Conservation (phyloP, 305 asterid species). For the Fraxinus sp. region DNA sequence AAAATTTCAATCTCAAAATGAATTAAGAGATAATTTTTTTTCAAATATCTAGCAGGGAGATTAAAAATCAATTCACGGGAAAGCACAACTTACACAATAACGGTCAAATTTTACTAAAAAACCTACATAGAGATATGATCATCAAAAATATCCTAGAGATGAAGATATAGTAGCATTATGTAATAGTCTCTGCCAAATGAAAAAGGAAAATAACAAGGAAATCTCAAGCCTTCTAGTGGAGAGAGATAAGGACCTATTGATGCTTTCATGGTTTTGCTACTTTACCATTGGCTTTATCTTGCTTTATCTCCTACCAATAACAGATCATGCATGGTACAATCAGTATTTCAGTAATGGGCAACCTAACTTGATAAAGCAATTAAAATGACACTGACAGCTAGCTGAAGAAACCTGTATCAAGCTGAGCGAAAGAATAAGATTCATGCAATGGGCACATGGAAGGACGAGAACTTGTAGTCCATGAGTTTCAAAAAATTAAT, state of each 20-base stretch:
- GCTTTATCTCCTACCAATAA: not conserved
- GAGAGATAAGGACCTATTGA: not conserved
- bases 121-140: not conserved
- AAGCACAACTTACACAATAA: not conserved
- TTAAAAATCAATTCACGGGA: not conserved
- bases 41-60: not conserved
- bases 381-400: not conserved
- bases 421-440: not conserved
- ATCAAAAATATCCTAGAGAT: not conserved
- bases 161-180: not conserved
- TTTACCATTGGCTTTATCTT: not conserved
- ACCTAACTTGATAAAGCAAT: not conserved
- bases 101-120: not conserved
- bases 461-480: not conserved
- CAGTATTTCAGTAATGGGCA: not conserved
- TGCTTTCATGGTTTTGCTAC: not conserved
- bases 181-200: not conserved
- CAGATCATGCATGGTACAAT: not conserved
- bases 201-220: not conserved
- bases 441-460: not conserved
- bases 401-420: not conserved
- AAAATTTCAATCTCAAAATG: not conserved
- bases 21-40: not conserved
- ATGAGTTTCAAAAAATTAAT: not conserved
- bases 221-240: not conserved